Percentiles rank a stretch among this genome's conserved stretches.
Conservation (phyloP, 371 early-diverging fungal genomes). For the Rhizopus sp. region DNA sequence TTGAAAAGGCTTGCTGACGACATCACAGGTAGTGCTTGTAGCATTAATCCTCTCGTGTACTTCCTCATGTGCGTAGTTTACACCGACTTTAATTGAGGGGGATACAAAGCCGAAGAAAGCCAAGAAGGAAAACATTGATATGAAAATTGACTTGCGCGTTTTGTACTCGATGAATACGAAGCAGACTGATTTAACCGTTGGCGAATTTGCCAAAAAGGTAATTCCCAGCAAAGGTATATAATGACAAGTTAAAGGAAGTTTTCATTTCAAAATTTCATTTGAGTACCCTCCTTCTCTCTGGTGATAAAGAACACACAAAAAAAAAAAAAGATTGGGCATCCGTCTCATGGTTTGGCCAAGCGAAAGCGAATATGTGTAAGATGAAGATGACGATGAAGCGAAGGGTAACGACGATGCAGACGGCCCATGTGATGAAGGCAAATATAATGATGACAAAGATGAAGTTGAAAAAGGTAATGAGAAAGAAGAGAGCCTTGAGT, state of each 20-base stretch:
- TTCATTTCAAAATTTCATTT: constrained; percentile 15
- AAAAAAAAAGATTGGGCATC: constrained; percentile 6
- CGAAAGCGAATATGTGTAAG: constrained; percentile 1
- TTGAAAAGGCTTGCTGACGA: too few relatives aligned
- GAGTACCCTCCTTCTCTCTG: constrained; percentile 9
- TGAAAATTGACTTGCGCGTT: constrained; percentile 20
- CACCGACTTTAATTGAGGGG: constrained; percentile 13
- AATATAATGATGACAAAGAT: constrained; percentile 6
- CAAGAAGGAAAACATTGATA: constrained; percentile 17
- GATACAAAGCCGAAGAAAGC: constrained; percentile 19
- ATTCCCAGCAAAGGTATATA: constrained; percentile 11
- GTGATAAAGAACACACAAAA: constrained; percentile 10
- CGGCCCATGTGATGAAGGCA: constrained; percentile 6
- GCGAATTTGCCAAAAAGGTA: constrained; percentile 16
- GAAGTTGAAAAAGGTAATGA: constrained; percentile 11
- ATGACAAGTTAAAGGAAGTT: constrained; percentile 9
- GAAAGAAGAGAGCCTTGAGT: constrained; percentile 1
- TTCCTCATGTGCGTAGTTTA: too few relatives aligned
- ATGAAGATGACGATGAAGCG: background rate
- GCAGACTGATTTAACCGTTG: constrained; percentile 12
- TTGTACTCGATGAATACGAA: constrained; percentile 15
- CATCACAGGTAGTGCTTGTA: too few relatives aligned
- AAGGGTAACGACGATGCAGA: constrained; percentile 1
- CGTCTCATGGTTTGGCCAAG: constrained; percentile 18
- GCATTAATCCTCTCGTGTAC: too few relatives aligned